Evolutionary conservation across 164 flowering plant genomes (phyloP).

Genomic region (Amborella trichopoda): DNA sequence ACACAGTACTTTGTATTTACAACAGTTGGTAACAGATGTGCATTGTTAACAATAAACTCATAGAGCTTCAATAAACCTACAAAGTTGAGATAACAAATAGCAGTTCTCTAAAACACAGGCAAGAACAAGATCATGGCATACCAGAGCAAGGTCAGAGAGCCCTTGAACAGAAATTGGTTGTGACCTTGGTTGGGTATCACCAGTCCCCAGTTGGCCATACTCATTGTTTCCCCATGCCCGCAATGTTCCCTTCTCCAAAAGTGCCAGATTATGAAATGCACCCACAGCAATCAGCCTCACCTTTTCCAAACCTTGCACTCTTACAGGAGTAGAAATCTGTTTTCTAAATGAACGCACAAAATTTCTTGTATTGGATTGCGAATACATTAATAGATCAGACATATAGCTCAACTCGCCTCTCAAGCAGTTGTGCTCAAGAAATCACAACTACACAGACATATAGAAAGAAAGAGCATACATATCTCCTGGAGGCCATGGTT

Average conservation of each 20-base stretch:
- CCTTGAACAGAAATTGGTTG: slow-evolving; percentile 89
- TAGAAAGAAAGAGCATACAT: slow-evolving; percentile 36
- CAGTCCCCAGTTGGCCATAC: slow-evolving; percentile 99
- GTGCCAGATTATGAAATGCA: slow-evolving; percentile 97
- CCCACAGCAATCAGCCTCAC: slow-evolving; percentile 90
- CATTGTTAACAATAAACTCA: too few species aligned
- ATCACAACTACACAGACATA: not conserved
- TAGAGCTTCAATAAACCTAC: too few species aligned
- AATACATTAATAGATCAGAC: too few species aligned
- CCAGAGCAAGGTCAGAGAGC: slow-evolving; percentile 76
- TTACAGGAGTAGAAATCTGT: slow-evolving; percentile 87
- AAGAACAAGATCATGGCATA: too few species aligned
- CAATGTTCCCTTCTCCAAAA: slow-evolving; percentile 67
- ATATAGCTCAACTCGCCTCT: too few species aligned
- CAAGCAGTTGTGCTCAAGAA: too few species aligned
- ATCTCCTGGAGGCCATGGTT: slow-evolving; percentile 99
- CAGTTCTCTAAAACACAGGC: too few species aligned
- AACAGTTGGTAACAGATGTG: too few species aligned
- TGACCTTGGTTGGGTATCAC: slow-evolving; percentile 97
- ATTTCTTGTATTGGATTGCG: too few species aligned
- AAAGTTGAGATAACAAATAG: too few species aligned
- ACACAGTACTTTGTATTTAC: too few species aligned
- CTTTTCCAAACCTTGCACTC: slow-evolving; percentile 92
- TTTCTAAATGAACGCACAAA: too few species aligned
- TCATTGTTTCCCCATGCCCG: slow-evolving; percentile 99